These are phyloP conservation scores for Fusarium austroafricanum DNA, from an alignment of 2,329 filamentous ascomycete species.

Conservation along the genomic window DNA sequence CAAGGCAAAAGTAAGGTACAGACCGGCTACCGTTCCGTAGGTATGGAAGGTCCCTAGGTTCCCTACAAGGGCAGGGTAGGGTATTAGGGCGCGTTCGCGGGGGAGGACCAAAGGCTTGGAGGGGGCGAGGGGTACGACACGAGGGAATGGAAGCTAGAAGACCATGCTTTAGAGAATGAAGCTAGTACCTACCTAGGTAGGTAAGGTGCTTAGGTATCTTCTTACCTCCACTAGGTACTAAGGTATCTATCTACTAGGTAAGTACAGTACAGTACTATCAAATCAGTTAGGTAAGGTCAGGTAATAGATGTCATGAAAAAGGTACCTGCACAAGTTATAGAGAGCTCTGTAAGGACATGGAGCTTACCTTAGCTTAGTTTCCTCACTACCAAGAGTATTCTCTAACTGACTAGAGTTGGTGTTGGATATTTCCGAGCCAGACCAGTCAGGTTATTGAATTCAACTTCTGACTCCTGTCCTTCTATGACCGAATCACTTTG, in stretches of 20 bases:
- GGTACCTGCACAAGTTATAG: conserved; percentile 2
- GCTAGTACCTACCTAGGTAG: neutral
- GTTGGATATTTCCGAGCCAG: conserved; percentile 11
- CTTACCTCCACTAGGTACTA: no score
- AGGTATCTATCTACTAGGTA: no score
- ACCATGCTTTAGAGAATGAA: conserved; percentile 11
- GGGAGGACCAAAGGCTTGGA: conserved; percentile 14
- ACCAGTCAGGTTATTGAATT: conserved; percentile 8
- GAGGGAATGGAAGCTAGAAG: conserved; percentile 4
- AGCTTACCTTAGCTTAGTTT: conserved; percentile 17
- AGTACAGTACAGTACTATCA: no score
- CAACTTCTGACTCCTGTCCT: neutral
- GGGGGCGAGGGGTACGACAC: conserved; percentile 14
- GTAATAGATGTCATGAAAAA: conserved; percentile 4
- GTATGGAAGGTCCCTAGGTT: neutral
- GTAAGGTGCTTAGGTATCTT: no score
- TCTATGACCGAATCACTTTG: conserved; percentile 31
- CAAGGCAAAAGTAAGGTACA: conserved; percentile 18
- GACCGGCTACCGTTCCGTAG: conserved; percentile 16
- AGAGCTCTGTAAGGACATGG: conserved; percentile 23
- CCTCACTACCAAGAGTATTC: neutral
- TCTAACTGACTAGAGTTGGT: conserved; percentile 10
- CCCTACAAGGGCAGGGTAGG: conserved; percentile 28
- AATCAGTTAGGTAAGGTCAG: neutral
- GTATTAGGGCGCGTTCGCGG: conserved; percentile 12